phyloP scores from a whole-genome alignment of 192 early-diverging fungal genomes.

The Coemansia sp. region DNA sequence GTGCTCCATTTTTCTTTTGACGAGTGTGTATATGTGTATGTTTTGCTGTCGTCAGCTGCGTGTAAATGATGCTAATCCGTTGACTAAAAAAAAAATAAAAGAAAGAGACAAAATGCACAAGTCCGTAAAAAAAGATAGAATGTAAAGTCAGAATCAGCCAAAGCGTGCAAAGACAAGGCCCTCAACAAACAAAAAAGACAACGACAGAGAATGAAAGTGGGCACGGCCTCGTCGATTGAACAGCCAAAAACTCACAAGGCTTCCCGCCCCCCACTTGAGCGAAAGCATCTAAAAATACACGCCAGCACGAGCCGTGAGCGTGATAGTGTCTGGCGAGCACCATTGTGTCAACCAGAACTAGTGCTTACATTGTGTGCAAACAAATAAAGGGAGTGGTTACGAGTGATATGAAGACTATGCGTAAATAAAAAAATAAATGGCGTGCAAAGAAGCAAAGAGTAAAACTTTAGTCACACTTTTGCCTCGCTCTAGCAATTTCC shows the following conservation, averaged over 20 bases:
- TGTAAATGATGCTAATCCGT: constrained; percentile 1
- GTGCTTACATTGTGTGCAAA: constrained; percentile 10
- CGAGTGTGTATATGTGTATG: constrained; percentile 1
- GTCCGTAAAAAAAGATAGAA: not conserved
- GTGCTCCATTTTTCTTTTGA: constrained; percentile 23
- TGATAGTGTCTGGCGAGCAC: not conserved
- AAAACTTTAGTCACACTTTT: not conserved
- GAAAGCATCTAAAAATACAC: constrained; percentile 4
- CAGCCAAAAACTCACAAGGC: not conserved
- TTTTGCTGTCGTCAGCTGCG: constrained; percentile 3
- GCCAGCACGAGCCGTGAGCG: constrained; percentile 1
- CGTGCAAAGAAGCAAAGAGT: constrained; percentile 8
- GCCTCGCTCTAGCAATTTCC: not conserved
- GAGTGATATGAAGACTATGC: not conserved
- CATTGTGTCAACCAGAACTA: constrained; percentile 7
- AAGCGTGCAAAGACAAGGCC: constrained; percentile 1
- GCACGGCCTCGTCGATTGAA: not conserved
- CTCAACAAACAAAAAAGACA: not conserved
- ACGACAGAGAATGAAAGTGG: not conserved
- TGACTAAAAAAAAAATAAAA: not conserved
- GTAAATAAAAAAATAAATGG: constrained; percentile 7
- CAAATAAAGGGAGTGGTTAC: not conserved
- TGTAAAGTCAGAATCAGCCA: not conserved
- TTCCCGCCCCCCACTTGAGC: not conserved
- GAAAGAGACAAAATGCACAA: not conserved